phyloP scores from a whole-genome alignment of 1,139 yeast genomes.

The Schizosaccharomyces versatilis region DNA sequence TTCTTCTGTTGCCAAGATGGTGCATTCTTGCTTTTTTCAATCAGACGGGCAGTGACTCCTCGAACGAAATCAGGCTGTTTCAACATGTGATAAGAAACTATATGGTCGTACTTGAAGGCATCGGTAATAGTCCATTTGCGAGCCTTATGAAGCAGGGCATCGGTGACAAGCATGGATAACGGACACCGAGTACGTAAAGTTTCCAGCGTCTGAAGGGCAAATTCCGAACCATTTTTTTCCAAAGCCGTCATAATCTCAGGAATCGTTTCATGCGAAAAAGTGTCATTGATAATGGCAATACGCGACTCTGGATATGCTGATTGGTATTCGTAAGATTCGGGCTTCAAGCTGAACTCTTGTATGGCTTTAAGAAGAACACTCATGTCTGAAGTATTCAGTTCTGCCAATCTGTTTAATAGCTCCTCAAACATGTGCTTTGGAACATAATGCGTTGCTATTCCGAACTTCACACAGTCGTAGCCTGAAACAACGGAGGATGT shows the following conservation, averaged over 20 bases:
- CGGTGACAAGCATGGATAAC: slow-evolving; percentile 54
- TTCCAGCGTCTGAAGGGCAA: slow-evolving; percentile 39
- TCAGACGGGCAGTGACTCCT: slow-evolving; percentile 37
- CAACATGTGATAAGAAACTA: slow-evolving; percentile 60
- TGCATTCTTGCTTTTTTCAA: neutral
- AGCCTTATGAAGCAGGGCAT: slow-evolving; percentile 47
- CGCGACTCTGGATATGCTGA: too few species aligned
- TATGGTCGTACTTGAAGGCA: slow-evolving; percentile 53
- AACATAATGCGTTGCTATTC: slow-evolving; percentile 79
- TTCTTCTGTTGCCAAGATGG: neutral
- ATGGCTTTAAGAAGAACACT: slow-evolving; percentile 7
- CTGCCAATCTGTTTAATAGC: slow-evolving; percentile 29
- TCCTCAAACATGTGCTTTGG: slow-evolving; percentile 40
- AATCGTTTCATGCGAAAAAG: slow-evolving; percentile 38
- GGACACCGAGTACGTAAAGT: slow-evolving; percentile 44
- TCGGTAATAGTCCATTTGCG: slow-evolving; percentile 34
- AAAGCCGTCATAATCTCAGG: slow-evolving; percentile 39
- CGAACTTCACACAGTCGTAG: slow-evolving; percentile 50
- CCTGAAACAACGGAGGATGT: slow-evolving; percentile 68
- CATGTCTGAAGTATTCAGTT: slow-evolving; percentile 15
- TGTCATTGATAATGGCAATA: slow-evolving; percentile 32
- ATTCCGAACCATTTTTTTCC: slow-evolving; percentile 28
- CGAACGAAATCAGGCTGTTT: slow-evolving; percentile 41
- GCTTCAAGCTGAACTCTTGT: slow-evolving; percentile 24
- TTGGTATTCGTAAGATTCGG: too few species aligned